Evolutionary conservation across 805 yeast genomes (phyloP).

Genomic region (Metschnikowia orientalis): DNA sequence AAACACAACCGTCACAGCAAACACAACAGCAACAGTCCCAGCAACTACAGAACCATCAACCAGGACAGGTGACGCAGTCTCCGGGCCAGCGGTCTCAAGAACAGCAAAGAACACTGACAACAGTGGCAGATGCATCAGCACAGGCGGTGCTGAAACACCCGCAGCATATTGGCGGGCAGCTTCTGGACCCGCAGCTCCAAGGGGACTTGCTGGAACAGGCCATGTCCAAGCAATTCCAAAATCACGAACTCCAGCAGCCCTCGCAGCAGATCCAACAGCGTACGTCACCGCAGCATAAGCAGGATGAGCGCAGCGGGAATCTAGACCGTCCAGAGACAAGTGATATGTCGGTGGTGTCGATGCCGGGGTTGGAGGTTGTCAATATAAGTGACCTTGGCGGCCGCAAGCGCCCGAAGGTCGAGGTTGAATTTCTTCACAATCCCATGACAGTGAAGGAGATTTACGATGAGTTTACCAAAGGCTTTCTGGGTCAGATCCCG

Average conservation of each 20-base stretch:
- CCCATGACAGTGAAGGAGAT: constrained; percentile 43
- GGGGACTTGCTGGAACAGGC: constrained; percentile 4
- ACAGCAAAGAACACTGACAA: constrained; percentile 1
- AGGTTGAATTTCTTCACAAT: constrained; percentile 38
- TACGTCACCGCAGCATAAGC: not conserved
- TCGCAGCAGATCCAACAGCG: not conserved
- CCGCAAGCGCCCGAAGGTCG: constrained; percentile 34
- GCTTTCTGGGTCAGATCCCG: constrained; percentile 42
- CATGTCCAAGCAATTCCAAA: no score
- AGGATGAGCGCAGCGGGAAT: constrained; percentile 4
- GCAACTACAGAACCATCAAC: constrained; percentile 2
- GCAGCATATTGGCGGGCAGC: no score
- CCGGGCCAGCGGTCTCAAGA: not conserved
- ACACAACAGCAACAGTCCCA: constrained; percentile 1
- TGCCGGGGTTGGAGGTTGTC: constrained; percentile 18
- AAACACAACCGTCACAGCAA: constrained; percentile 1
- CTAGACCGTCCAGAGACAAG: constrained; percentile 3
- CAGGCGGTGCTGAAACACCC: no score
- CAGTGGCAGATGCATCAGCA: no score
- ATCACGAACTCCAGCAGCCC: not conserved
- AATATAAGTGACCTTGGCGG: constrained; percentile 14
- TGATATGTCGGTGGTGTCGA: constrained; percentile 10
- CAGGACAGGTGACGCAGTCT: no score
- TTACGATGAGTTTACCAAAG: constrained; percentile 42
- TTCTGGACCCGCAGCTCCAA: constrained; percentile 7